A percentile compares a stretch with the other conserved stretches of the same genome.
These are phyloP conservation scores for Dactylellina haptotyla DNA, from an alignment of 2,329 filamentous ascomycete genomes.

Conservation along the genomic window DNA sequence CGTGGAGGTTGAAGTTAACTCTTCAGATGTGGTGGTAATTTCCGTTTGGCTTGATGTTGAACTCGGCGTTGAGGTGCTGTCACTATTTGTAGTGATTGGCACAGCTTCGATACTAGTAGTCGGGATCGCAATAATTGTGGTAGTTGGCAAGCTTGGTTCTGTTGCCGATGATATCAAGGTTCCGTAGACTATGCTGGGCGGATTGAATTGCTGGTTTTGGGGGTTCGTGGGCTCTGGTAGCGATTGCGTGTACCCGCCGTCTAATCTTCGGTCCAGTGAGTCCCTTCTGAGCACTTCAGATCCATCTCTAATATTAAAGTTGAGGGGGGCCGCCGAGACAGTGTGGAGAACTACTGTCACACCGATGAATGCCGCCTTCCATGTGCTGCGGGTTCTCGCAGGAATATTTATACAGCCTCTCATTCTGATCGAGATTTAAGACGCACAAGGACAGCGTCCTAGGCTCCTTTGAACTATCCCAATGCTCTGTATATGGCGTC, in stretches of 20 bases:
- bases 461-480: no score
- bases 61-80: neutral
- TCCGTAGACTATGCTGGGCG: slow-evolving; percentile 31
- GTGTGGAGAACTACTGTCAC: slow-evolving; percentile 8
- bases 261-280: neutral
- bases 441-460: neutral
- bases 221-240: neutral
- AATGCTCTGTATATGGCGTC: no score
- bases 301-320: neutral
- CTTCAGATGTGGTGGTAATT: neutral
- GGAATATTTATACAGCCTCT: no score
- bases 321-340: slow-evolving; percentile 28
- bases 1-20: neutral
- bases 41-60: neutral
- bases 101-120: slow-evolving; percentile 8
- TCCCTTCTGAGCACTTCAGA: neutral
- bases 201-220: neutral
- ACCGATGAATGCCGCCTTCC: slow-evolving; percentile 5
- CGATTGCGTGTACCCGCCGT: neutral
- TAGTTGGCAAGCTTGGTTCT: neutral
- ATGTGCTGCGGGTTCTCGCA: neutral
- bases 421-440: no score
- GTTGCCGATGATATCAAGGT: slow-evolving; percentile 23
- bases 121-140: slow-evolving; percentile 2
- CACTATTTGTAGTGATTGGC: slow-evolving; percentile 18